Evolutionary conservation across 345 rosid species (phyloP).

Genomic region (Salix caprea): DNA sequence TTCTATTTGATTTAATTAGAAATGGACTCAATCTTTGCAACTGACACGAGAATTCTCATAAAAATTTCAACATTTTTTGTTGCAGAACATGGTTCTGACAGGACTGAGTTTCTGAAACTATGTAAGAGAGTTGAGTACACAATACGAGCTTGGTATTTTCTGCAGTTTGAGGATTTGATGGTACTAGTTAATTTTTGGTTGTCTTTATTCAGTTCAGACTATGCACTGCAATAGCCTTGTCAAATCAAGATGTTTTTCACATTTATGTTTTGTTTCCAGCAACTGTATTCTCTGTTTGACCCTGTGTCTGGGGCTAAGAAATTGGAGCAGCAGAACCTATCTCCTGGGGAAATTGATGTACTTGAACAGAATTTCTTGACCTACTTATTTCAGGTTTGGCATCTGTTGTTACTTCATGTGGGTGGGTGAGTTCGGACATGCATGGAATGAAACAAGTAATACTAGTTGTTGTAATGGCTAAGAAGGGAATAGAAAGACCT

Average conservation of each 20-base stretch:
- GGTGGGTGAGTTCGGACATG: not conserved
- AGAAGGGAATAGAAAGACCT: not conserved
- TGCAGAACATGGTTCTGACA: constrained; percentile 65
- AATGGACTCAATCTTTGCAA: not conserved
- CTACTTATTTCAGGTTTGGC: constrained; percentile 75
- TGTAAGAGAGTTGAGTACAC: constrained; percentile 94
- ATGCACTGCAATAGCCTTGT: constrained; percentile 11
- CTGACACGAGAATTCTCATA: not conserved
- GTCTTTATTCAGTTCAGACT: not conserved
- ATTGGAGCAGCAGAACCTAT: constrained; percentile 67
- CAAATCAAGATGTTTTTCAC: constrained; percentile 5
- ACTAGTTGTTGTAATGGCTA: not conserved
- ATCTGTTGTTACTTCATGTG: not conserved
- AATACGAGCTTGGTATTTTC: constrained; percentile 91
- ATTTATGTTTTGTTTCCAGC: constrained; percentile 43
- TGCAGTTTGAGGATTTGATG: constrained; percentile 95
- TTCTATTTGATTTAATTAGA: not conserved
- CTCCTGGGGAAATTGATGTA: constrained; percentile 57
- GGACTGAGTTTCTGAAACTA: constrained; percentile 79
- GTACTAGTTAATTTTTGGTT: constrained; percentile 26
- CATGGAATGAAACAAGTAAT: not conserved
- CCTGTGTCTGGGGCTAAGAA: constrained; percentile 73
- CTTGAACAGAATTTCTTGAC: constrained; percentile 88
- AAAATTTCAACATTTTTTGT: constrained; percentile 2
- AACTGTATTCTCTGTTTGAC: constrained; percentile 88